Evolutionary conservation across 2,329 filamentous ascomycete species (phyloP).

Genomic region (Colletotrichum cuscutae): DNA sequence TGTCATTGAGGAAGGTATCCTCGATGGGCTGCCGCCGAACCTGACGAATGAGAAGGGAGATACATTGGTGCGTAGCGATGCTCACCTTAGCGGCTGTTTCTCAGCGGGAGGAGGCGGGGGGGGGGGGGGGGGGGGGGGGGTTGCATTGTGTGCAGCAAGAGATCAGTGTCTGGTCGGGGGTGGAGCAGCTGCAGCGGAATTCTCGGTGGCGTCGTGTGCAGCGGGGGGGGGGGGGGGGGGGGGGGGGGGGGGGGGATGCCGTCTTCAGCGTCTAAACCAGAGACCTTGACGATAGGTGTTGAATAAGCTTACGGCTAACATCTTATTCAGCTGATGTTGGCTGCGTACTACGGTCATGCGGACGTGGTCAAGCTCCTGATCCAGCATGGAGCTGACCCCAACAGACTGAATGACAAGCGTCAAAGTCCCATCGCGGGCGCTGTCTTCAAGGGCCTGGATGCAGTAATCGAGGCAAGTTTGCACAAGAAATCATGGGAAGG

Average conservation of each 20-base stretch:
- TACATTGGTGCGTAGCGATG: conserved; percentile 62
- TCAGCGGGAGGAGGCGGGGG: background rate
- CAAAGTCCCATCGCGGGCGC: conserved; percentile 78
- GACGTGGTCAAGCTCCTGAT: conserved; percentile 70
- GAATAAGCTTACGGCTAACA: background rate
- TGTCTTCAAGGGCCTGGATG: conserved; percentile 76
- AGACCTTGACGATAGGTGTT: background rate
- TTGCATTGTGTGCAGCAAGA: too few relatives aligned
- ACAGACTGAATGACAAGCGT: conserved; percentile 73
- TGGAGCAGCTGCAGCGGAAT: too few relatives aligned
- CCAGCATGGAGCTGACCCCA: conserved; percentile 71
- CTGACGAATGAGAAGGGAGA: conserved; percentile 80
- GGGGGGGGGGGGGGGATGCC: too few relatives aligned
- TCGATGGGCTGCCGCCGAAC: conserved; percentile 73
- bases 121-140: too few relatives aligned
- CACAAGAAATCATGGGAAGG: too few relatives aligned
- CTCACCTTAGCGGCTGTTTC: background rate
- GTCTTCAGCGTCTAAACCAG: background rate
- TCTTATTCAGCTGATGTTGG: conserved; percentile 70
- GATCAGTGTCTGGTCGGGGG: too few relatives aligned
- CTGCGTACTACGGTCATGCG: conserved; percentile 75
- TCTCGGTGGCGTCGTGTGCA: too few relatives aligned
- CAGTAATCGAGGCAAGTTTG: conserved; percentile 65
- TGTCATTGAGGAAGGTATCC: conserved; percentile 69
- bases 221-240: too few relatives aligned